Base-by-base conservation (phyloP, 2,329 filamentous ascomycete species). In the Rugonectria rugulosa region DNA sequence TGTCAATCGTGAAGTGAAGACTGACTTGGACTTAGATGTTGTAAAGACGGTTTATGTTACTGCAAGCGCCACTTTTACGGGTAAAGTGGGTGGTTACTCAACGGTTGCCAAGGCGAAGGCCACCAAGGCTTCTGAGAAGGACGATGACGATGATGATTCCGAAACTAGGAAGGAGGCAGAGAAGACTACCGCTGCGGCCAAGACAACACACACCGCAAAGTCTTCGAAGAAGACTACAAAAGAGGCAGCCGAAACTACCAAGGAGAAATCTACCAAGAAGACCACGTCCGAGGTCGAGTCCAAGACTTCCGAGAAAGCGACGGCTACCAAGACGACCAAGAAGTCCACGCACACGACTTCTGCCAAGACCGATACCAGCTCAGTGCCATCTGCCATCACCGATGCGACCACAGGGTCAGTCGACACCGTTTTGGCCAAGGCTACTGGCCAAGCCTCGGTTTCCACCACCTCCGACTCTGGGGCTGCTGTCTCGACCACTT, bases 11-110 rank as follows among this genome's bases (percentile, higher is more conserved):
- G 12, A 57, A 59, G 49, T 58, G 56, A 14, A 24, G 17, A 26
- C 53, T 56, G 41, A 56, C 34, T 5, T 17, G 19, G 36, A 6
- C 12, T 15, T 37, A 62, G 75, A 72, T 15, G 66, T 76, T 36
- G 63, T 73, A 27, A 66, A 64, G 12, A 77, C 75, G 15, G 70
- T 80, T 17, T 79, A 75, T 62, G 72, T 73, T 44, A 81, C 78
- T 31, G 57, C 78, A 67, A 61, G 67, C 6, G 66, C 73, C 11
- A 77, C 72, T 5, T 80, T 80, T 31, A 68, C 71, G 29, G 78
- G 76, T n/a, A 65, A 69, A 6, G 69, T 80, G 51, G 78, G 76
- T 45, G 78, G 78, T 21, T 80, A 75, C 51, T 71, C 71, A 27
- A 80, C 77, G 6, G 43, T 75, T 9, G 65, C 56, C 9, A 31